Conservation (phyloP, 257 asterid species). For the Capsicum pubescens region DNA sequence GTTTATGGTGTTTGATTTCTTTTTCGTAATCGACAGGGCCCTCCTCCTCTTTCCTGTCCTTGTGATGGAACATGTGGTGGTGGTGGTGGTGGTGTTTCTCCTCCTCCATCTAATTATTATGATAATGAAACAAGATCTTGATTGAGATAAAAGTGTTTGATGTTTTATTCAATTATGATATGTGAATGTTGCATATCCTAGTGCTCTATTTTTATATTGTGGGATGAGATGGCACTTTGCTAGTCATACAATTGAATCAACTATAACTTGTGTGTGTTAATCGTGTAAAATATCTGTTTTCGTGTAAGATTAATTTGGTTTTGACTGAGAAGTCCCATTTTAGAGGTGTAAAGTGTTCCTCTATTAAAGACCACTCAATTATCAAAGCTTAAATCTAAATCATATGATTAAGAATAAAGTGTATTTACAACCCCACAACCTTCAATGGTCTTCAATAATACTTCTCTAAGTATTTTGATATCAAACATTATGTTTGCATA, state of each 20-base stretch:
- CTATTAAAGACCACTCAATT: too few relatives aligned
- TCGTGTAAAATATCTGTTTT: not conserved
- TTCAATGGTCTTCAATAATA: not conserved
- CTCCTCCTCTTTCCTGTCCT: conserved; percentile 34
- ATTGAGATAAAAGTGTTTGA: not conserved
- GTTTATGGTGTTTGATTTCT: conserved; percentile 40
- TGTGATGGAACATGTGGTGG: conserved; percentile 48
- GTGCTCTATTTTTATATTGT: conserved; percentile 20
- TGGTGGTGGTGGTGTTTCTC: conserved; percentile 53
- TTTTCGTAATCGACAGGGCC: conserved; percentile 34
- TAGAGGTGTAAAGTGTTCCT: too few relatives aligned
- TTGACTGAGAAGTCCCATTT: too few relatives aligned
- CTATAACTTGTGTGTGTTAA: not conserved
- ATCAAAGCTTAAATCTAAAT: not conserved
- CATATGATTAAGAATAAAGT: too few relatives aligned
- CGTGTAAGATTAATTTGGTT: too few relatives aligned
- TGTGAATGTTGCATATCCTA: not conserved
- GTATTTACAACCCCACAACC: not conserved
- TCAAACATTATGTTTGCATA: not conserved
- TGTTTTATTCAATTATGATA: not conserved
- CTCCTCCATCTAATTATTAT: conserved; percentile 35
- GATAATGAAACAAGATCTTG: not conserved
- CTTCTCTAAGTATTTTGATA: not conserved
- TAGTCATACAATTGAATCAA: not conserved
- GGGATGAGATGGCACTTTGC: not conserved